phyloP scores from a whole-genome alignment of 1,284 basidiomycete species.

The Cryptococcus sp. region DNA sequence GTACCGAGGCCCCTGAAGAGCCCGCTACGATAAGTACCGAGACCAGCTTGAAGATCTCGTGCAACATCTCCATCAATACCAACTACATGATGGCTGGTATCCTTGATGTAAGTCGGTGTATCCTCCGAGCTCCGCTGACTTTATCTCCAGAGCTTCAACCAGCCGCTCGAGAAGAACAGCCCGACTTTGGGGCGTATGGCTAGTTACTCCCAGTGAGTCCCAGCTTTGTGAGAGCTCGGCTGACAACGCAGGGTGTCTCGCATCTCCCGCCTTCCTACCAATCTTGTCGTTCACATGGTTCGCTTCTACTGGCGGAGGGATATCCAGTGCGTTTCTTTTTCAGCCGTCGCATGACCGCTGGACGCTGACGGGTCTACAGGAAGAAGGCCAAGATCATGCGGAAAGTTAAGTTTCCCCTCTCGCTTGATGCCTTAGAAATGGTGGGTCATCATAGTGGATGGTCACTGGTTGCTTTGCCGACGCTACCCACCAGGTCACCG shows the following conservation, averaged over 20 bases:
- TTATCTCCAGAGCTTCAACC: constrained; percentile 68
- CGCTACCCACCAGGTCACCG: constrained; percentile 53
- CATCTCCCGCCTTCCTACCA: constrained; percentile 76
- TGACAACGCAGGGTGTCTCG: constrained; percentile 58
- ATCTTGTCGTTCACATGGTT: constrained; percentile 51
- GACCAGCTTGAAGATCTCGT: constrained; percentile 81
- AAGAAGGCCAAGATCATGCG: constrained; percentile 95
- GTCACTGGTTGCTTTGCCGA: background rate
- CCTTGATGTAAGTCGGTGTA: constrained; percentile 60
- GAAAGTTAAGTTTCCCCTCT: constrained; percentile 79
- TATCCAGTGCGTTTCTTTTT: constrained; percentile 55
- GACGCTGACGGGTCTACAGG: constrained; percentile 8
- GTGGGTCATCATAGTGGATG: constrained; percentile 27
- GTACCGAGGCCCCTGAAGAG: constrained; percentile 78
- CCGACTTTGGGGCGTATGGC: constrained; percentile 75
- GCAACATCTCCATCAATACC: constrained; percentile 81
- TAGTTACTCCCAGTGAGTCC: constrained; percentile 64
- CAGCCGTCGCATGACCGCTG: background rate
- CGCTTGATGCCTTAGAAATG: constrained; percentile 82
- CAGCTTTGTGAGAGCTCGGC: background rate
- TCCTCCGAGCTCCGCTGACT: constrained; percentile 4
- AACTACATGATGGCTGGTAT: constrained; percentile 90
- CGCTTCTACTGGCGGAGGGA: constrained; percentile 94
- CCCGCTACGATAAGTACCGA: constrained; percentile 63
- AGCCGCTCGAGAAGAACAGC: constrained; percentile 82